phyloP scores from a whole-genome alignment of 352 stramenopile species.

The Phytopythium sindhum region DNA sequence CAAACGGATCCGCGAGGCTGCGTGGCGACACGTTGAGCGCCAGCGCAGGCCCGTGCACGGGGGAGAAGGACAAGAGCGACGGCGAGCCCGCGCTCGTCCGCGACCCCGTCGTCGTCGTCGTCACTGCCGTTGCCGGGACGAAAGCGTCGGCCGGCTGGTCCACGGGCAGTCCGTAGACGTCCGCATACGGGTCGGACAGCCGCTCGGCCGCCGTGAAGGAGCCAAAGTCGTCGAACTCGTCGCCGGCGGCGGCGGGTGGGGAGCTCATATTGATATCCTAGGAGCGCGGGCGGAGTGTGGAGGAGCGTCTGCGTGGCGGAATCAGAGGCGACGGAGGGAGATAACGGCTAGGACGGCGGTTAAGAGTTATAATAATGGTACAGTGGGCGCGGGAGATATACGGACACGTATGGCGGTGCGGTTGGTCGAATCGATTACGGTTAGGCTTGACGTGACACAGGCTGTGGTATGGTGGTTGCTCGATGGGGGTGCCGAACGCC shows the following conservation, averaged over 20 bases:
- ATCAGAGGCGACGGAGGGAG: not conserved
- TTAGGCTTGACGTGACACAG: too few species aligned
- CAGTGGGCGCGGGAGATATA: not conserved
- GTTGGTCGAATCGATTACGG: too few species aligned
- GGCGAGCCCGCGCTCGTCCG: conserved; percentile 13
- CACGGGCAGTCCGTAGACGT: conserved; percentile 27
- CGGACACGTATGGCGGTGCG: too few species aligned
- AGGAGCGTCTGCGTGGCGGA: not conserved
- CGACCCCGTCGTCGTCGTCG: not conserved
- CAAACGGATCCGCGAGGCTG: conserved; percentile 36
- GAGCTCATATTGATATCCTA: not conserved
- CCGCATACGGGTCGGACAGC: conserved; percentile 33
- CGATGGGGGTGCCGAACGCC: too few species aligned
- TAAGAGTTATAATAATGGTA: not conserved
- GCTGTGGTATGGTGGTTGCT: too few species aligned
- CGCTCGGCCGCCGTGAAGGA: conserved; percentile 36
- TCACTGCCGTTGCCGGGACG: not conserved
- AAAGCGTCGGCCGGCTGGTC: conserved; percentile 18
- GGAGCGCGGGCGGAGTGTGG: not conserved
- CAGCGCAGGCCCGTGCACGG: conserved; percentile 11
- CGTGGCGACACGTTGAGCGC: conserved; percentile 20
- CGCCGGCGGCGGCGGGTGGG: not conserved
- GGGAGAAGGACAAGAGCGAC: conserved; percentile 37
- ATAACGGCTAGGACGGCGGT: not conserved
- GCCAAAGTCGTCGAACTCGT: conserved; percentile 30